A percentile compares a stretch with the other conserved stretches of the same genome.
Evolutionary conservation across 352 stramenopile genomes (phyloP).

Genomic region (Pythium angustatum): DNA sequence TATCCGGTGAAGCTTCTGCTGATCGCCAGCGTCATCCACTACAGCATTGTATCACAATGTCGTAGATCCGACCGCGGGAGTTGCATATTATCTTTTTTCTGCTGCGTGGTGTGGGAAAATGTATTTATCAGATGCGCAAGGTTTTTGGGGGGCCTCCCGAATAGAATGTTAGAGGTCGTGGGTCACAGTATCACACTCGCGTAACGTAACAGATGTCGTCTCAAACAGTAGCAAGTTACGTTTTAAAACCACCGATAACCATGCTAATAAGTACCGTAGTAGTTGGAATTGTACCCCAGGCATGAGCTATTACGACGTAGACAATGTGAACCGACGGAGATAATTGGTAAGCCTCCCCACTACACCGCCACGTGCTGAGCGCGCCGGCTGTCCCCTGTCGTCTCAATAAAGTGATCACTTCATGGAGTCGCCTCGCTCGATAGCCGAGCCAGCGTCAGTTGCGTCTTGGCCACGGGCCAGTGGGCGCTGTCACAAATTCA

Average conservation of each 20-base stretch:
- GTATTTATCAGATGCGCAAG: conserved; percentile 3
- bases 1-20: not conserved
- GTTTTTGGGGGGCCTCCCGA: not conserved
- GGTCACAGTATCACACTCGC: not conserved
- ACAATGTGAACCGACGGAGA: not conserved
- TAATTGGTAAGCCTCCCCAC: not conserved
- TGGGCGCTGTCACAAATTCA: conserved; percentile 13
- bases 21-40: not conserved
- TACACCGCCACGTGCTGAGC: conserved; percentile 3
- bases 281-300: not conserved
- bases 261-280: not conserved
- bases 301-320: not conserved
- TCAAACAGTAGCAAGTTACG: not conserved
- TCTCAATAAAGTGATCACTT: conserved; percentile 16
- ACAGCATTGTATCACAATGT: not conserved
- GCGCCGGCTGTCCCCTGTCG: not conserved
- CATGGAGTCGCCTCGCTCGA: conserved; percentile 4
- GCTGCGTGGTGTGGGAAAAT: not conserved
- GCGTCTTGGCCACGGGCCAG: conserved; percentile 1
- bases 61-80: not conserved
- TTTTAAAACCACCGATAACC: not conserved
- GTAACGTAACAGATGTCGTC: not conserved
- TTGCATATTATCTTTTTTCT: not conserved
- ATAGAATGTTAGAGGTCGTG: not conserved
- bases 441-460: conserved; percentile 11